A percentile compares a stretch with the other conserved stretches of the same genome.
Evolutionary conservation across 2,329 filamentous ascomycete genomes (phyloP).

Genomic region (Diplodia mutila): DNA sequence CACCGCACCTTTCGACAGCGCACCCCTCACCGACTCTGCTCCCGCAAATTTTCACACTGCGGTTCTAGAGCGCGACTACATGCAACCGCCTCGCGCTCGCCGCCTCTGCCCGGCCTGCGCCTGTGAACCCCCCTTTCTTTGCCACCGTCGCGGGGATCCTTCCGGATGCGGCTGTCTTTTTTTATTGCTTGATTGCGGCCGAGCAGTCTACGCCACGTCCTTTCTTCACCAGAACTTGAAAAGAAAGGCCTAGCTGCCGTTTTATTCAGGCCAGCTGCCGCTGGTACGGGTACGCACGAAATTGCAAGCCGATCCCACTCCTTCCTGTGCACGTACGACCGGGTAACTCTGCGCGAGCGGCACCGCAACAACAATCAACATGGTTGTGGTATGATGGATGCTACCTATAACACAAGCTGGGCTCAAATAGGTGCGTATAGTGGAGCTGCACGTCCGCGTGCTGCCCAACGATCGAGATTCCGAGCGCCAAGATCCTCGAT

Average conservation of each 20-base stretch:
- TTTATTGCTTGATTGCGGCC: constrained; percentile 12
- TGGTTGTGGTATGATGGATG: background rate
- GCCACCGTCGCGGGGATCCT: constrained; percentile 8
- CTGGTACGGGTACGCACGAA: background rate
- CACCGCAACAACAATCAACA: background rate
- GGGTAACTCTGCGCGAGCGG: background rate
- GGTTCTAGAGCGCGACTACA: background rate
- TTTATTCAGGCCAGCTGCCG: constrained; percentile 5
- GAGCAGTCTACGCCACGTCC: background rate
- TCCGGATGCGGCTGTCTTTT: constrained; percentile 19
- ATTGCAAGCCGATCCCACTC: constrained; percentile 21
- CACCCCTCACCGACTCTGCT: constrained; percentile 11
- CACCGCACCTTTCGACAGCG: constrained; percentile 8
- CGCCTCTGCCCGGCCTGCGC: background rate
- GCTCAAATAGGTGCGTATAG: background rate
- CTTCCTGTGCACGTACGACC: background rate
- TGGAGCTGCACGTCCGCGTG: constrained; percentile 11
- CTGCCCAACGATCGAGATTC: constrained; percentile 16
- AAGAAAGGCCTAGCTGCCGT: background rate
- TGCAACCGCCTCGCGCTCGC: background rate
- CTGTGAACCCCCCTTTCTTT: constrained; percentile 13
- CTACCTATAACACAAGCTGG: background rate
- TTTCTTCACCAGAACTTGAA: background rate
- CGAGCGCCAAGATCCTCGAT: background rate
- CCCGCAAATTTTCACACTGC: background rate